Percentiles rank a stretch among this genome's conserved stretches.
These are phyloP conservation scores for Gloeostereum incarnatum DNA, from an alignment of 768 basidiomycete genomes.

Conservation along the genomic window DNA sequence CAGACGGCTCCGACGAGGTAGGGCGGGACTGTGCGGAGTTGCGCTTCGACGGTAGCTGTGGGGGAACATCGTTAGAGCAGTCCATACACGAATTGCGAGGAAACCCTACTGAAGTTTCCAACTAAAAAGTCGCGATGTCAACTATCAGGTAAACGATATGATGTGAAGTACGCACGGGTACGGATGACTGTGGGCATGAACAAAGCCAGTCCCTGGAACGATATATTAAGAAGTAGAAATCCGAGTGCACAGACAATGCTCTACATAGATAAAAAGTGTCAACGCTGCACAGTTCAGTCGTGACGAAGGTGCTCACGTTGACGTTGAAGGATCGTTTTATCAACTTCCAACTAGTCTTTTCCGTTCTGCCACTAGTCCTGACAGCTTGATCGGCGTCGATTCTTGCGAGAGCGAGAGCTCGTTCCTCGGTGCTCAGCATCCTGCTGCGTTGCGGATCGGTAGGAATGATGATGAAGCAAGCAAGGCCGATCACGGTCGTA, in stretches of 20 bases:
- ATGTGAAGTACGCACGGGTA: conserved; percentile 21
- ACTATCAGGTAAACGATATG: not conserved
- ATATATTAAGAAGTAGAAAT: conserved; percentile 26
- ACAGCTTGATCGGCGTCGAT: conserved; percentile 24
- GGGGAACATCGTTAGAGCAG: not conserved
- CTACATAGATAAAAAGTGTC: conserved; percentile 2
- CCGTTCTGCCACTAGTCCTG: conserved; percentile 16
- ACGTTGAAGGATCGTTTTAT: conserved; percentile 21
- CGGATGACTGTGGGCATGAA: conserved; percentile 40
- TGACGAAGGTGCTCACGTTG: conserved; percentile 14
- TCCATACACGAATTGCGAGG: not conserved
- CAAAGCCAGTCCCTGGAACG: conserved; percentile 31
- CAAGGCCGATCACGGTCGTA: conserved; percentile 23
- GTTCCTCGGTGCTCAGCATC: conserved; percentile 22
- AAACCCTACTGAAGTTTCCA: conserved; percentile 23
- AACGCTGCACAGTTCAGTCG: conserved; percentile 1
- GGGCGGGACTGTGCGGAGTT: conserved; percentile 40
- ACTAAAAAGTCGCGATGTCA: conserved; percentile 12
- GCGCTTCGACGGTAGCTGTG: conserved; percentile 31
- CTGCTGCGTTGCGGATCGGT: conserved; percentile 23
- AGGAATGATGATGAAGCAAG: conserved; percentile 26
- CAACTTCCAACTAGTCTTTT: conserved; percentile 18
- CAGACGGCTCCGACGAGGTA: conserved; percentile 33
- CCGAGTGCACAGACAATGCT: conserved; percentile 12
- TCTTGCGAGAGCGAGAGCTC: conserved; percentile 22